A percentile compares a stretch with the other conserved stretches of the same genome.
Evolutionary conservation across 2,329 filamentous ascomycete genomes (phyloP).

Genomic region (Ampelomyces quisqualis): DNA sequence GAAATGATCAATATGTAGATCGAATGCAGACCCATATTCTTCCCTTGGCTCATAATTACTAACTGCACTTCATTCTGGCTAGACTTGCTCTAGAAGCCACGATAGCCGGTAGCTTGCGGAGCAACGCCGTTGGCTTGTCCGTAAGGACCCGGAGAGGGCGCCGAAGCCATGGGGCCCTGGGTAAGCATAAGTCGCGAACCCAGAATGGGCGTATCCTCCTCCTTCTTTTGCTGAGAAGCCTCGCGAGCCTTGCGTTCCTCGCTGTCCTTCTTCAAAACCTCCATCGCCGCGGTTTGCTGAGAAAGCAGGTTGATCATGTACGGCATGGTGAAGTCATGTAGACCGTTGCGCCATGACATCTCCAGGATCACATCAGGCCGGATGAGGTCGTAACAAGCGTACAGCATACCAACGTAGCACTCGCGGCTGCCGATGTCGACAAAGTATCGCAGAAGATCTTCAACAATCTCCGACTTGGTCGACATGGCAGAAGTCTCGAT

Average conservation of each 20-base stretch:
- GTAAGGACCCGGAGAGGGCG: slow-evolving; percentile 67
- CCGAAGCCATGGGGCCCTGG: slow-evolving; percentile 68
- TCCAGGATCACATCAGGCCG: slow-evolving; percentile 91
- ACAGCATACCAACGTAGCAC: slow-evolving; percentile 99
- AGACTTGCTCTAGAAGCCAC: slow-evolving; percentile 35
- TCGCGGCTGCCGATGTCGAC: slow-evolving; percentile 98
- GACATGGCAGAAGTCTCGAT: slow-evolving; percentile 97
- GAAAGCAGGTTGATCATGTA: slow-evolving; percentile 99
- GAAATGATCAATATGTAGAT: slow-evolving; percentile 30
- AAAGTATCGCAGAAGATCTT: slow-evolving; percentile 97
- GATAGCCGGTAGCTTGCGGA: slow-evolving; percentile 73
- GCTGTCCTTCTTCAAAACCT: slow-evolving; percentile 87
- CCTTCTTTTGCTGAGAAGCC: slow-evolving; percentile 78
- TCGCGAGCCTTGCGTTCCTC: slow-evolving; percentile 79
- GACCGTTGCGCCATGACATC: slow-evolving; percentile 92
- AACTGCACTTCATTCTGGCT: not conserved
- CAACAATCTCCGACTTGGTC: slow-evolving; percentile 84
- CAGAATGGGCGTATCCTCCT: slow-evolving; percentile 91
- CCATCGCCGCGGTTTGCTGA: slow-evolving; percentile 85
- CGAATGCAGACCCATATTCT: slow-evolving; percentile 10
- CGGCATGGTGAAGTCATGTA: slow-evolving; percentile 97
- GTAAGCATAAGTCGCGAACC: slow-evolving; percentile 94
- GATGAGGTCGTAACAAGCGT: slow-evolving; percentile 96
- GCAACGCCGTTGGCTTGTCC: slow-evolving; percentile 84
- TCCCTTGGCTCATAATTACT: slow-evolving; percentile 1